Conservation (phyloP, 2,329 filamentous ascomycete genomes). For the Sporothrix phasma region DNA sequence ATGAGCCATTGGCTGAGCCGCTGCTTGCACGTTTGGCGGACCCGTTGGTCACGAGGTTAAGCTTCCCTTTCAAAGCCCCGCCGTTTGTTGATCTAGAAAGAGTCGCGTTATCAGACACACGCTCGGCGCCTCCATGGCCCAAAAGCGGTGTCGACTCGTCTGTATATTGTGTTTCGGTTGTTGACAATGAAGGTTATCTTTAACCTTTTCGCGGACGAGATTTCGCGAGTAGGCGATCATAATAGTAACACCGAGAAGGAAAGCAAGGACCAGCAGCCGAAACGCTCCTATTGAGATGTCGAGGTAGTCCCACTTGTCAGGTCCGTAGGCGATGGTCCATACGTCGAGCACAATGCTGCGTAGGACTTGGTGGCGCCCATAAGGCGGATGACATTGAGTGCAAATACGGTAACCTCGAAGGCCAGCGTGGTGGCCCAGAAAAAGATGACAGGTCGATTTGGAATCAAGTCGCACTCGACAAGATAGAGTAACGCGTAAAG, state of each 20-base stretch:
- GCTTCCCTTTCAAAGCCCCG: slow-evolving; percentile 10
- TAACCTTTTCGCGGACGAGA: slow-evolving; percentile 31
- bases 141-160: slow-evolving; percentile 56
- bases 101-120: slow-evolving; percentile 18
- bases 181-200: slow-evolving; percentile 30
- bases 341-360: slow-evolving; percentile 28
- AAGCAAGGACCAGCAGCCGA: slow-evolving; percentile 31
- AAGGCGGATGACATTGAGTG: slow-evolving; percentile 58
- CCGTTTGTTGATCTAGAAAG: background rate
- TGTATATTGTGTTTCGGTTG: slow-evolving; percentile 21
- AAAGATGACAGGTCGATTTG: slow-evolving; percentile 66
- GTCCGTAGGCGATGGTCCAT: slow-evolving; percentile 29
- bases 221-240: slow-evolving; percentile 34
- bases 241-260: slow-evolving; percentile 46
- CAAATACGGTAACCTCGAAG: slow-evolving; percentile 64
- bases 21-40: slow-evolving; percentile 17
- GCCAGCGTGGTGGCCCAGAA: slow-evolving; percentile 68
- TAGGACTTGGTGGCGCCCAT: slow-evolving; percentile 33
- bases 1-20: slow-evolving; percentile 31
- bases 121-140: slow-evolving; percentile 27
- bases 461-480: slow-evolving; percentile 65
- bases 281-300: slow-evolving; percentile 55
- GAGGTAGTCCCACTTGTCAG: slow-evolving; percentile 47
- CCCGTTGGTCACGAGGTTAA: slow-evolving; percentile 21
- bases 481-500: slow-evolving; percentile 32